Evolutionary conservation across 192 early-diverging fungal species (phyloP).

Genomic region (Podila horticola): DNA sequence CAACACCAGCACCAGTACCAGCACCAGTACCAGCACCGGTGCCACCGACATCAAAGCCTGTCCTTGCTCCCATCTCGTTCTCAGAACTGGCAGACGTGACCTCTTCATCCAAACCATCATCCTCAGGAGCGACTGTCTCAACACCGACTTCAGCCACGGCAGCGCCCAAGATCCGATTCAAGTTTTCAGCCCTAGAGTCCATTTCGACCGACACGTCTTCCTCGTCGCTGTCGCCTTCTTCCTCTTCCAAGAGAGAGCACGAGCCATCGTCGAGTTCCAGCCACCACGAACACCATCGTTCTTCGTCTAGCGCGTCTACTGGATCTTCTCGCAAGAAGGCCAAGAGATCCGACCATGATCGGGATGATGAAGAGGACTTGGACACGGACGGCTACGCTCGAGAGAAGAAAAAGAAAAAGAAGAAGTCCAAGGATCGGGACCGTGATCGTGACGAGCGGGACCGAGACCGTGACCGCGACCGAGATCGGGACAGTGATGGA

Average conservation of each 20-base stretch:
- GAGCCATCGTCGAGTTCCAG: constrained; percentile 14
- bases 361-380: constrained; percentile 36
- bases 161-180: constrained; percentile 50
- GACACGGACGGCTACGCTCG: constrained; percentile 15
- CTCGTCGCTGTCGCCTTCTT: background rate
- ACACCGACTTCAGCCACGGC: constrained; percentile 24
- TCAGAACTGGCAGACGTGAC: constrained; percentile 30
- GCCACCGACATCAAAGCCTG: constrained; percentile 5
- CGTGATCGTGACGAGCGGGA: constrained; percentile 4
- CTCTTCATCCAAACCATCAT: background rate
- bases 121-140: constrained; percentile 3
- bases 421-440: constrained; percentile 28
- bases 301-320: constrained; percentile 26
- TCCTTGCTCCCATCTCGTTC: constrained; percentile 31
- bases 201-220: constrained; percentile 14
- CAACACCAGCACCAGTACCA: background rate
- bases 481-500: constrained; percentile 12
- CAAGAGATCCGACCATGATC: constrained; percentile 35
- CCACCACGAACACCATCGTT: constrained; percentile 16
- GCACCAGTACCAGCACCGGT: background rate
- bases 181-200: constrained; percentile 33
- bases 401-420: constrained; percentile 50
- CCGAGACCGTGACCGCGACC: constrained; percentile 28
- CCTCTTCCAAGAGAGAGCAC: constrained; percentile 27
- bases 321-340: constrained; percentile 45